Conservation (phyloP, 2,329 filamentous ascomycete genomes). For the Erysiphe pulchra region DNA sequence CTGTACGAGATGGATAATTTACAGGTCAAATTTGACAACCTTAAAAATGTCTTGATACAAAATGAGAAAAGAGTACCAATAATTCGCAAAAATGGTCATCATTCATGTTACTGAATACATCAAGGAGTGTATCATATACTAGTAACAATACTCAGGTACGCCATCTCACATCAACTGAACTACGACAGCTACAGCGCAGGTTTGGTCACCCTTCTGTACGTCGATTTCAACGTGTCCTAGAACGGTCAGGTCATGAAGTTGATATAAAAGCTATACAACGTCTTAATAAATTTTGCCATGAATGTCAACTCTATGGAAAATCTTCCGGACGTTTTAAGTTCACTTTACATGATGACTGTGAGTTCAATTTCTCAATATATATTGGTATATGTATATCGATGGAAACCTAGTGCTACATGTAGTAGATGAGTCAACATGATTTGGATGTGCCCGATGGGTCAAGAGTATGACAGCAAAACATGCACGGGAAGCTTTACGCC, state of each 20-base stretch:
- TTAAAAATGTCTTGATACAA: neutral
- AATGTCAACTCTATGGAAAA: neutral
- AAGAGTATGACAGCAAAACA: neutral
- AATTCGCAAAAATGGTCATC: neutral
- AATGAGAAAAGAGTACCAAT: neutral
- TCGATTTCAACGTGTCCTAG: too few relatives aligned
- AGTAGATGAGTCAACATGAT: slow-evolving; percentile 1
- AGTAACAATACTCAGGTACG: too few relatives aligned
- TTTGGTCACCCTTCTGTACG: too few relatives aligned
- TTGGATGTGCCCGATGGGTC: slow-evolving; percentile 1
- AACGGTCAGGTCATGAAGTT: too few relatives aligned
- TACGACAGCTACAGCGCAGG: too few relatives aligned
- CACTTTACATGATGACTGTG: neutral
- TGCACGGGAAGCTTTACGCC: neutral
- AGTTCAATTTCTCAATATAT: slow-evolving; percentile 1
- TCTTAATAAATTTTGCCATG: too few relatives aligned
- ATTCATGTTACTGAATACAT: neutral
- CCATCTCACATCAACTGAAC: too few relatives aligned
- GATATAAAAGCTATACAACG: too few relatives aligned
- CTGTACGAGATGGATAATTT: too few relatives aligned
- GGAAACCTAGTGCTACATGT: neutral
- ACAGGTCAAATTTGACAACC: neutral
- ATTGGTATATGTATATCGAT: slow-evolving; percentile 1
- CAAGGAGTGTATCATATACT: too few relatives aligned
- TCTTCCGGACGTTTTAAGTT: neutral